Percentiles rank a stretch among this genome's conserved stretches.
Evolutionary conservation across 371 early-diverging fungal species (phyloP).

Genomic region (Mortierella sp.): DNA sequence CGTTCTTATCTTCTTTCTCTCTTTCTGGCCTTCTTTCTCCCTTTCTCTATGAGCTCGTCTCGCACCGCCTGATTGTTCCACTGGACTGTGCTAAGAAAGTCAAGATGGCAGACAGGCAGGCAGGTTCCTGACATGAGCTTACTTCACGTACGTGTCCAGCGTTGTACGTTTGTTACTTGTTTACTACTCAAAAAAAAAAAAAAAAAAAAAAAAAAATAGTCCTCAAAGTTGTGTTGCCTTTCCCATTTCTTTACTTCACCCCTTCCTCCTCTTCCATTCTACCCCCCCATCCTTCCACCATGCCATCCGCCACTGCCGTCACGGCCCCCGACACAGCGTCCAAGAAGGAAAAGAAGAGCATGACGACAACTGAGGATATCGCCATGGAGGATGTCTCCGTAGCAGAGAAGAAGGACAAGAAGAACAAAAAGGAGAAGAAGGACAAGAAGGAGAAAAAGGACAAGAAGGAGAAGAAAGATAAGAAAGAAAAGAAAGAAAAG

Average conservation of each 20-base stretch:
- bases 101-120: too few species aligned
- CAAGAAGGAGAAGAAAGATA: slow-evolving; percentile 21
- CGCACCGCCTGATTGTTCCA: too few species aligned
- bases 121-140: too few species aligned
- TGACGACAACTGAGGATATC: neutral
- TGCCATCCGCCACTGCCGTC: slow-evolving; percentile 29
- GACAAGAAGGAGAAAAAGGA: slow-evolving; percentile 10
- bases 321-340: slow-evolving; percentile 44
- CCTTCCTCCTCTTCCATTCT: neutral
- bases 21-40: neutral
- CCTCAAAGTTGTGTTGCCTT: slow-evolving; percentile 3
- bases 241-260: neutral
- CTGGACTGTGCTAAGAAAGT: too few species aligned
- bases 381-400: neutral
- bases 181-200: slow-evolving; percentile 8
- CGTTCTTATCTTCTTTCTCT: neutral
- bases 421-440: slow-evolving; percentile 42
- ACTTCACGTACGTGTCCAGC: too few species aligned
- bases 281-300: neutral
- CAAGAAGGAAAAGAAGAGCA: neutral
- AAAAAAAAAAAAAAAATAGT: slow-evolving; percentile 7
- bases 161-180: too few species aligned
- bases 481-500: slow-evolving; percentile 64
- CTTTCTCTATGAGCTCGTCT: too few species aligned
- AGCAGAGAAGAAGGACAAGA: slow-evolving; percentile 27